Base-by-base conservation (phyloP, 768 basidiomycete genomes). In the Russula emetica region DNA sequence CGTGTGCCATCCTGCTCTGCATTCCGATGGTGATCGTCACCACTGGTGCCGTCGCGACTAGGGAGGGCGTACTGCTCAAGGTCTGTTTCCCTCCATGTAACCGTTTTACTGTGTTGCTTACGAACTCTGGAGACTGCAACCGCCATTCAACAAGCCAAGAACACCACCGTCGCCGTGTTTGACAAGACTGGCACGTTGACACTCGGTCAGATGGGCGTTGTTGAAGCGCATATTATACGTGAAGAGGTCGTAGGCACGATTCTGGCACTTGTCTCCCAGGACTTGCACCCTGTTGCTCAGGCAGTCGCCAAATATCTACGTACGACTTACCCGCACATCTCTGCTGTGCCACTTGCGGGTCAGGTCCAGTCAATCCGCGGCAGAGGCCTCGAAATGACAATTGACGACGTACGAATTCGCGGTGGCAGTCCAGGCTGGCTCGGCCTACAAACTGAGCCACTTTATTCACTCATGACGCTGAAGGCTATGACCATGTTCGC, bases 141-240 rank as follows among this genome's bases (percentile, higher is more conserved):
- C 20, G 53, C 60, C 2, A 44, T 68, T 16, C 67, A 69, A 32
- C 26, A 62, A 5, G 63, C 55, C 9, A 65, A 76, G n/a, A 71
- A 76, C 51, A 72, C 80, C 58, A 73, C 76, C 38, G 74, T 76
- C 55, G 76, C 80, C 34, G 82, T 79, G 2, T 80, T 85, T 61
- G 84, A 86, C 73, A 86, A 86, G 76, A 85, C 84, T 0, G 84
- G 84, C 0, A 85, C 84, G 16, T 73, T 85, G 56, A 82, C 83
- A 1, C 66, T 72, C 52, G 80, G 80, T 14, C 68, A 76, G 57
- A 74, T 79, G 32, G 68, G 72, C 0, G 78, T 82, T 20, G 75
- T 74, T n/a, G 71, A 73, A 52, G 70, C 73, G 50, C 72, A 73
- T 42, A 57, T 76, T 30, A 16, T 71, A 34, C 71, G 66, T n/a